These are phyloP conservation scores for Populus hybrid DNA, from an alignment of 441 rosid genomes.

Conservation along the genomic window DNA sequence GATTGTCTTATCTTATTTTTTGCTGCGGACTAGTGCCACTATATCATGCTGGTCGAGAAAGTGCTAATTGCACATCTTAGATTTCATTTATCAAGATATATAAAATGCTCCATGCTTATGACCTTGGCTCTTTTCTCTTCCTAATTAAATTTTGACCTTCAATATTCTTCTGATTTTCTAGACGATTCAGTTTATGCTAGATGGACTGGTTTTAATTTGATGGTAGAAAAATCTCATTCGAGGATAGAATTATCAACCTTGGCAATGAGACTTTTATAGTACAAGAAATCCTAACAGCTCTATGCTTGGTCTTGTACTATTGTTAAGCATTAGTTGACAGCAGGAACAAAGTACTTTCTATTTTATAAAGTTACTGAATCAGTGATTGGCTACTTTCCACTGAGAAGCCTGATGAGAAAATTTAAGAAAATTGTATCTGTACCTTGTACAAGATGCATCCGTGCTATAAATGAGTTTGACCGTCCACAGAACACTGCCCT, in stretches of 20 bases:
- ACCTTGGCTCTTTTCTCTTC: neutral
- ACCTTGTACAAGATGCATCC: constrained; percentile 99
- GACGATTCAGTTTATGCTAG: neutral
- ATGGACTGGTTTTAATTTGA: neutral
- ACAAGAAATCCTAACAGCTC: neutral
- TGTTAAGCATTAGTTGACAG: neutral
- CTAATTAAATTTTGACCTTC: neutral
- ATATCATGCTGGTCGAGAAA: neutral
- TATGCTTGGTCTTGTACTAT: neutral
- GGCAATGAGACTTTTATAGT: neutral
- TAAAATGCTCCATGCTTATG: neutral
- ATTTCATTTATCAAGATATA: neutral
- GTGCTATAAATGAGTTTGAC: constrained; percentile 81
- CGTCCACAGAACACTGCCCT: constrained; percentile 75
- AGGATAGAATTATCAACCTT: neutral
- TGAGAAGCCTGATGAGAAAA: constrained; percentile 8
- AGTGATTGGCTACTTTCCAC: neutral
- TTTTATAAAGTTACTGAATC: neutral
- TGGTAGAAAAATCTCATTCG: neutral
- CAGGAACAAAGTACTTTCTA: neutral
- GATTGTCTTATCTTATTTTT: neutral
- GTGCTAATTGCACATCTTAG: neutral
- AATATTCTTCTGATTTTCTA: neutral
- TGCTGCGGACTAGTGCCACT: neutral
- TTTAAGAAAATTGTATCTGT: constrained; percentile 13